These are phyloP conservation scores for Cnidoscolus chayamansa DNA, from an alignment of 441 rosid genomes.

Conservation along the genomic window DNA sequence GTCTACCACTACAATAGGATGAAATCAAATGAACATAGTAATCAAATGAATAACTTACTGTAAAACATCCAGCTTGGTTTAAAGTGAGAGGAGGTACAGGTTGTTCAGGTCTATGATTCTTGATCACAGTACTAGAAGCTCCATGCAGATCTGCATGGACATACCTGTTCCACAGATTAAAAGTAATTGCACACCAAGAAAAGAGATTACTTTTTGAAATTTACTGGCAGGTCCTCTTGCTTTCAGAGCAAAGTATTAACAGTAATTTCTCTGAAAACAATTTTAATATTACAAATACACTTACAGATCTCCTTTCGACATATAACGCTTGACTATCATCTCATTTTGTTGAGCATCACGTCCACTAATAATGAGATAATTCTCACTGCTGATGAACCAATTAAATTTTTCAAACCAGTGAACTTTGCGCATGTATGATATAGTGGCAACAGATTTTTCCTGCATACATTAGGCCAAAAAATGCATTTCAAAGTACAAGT, in stretches of 20 bases:
- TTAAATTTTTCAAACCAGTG: constrained; percentile 99
- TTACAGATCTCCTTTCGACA: constrained; percentile 99
- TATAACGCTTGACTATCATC: constrained; percentile 95
- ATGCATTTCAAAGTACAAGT: neutral
- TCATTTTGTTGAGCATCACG: constrained; percentile 98
- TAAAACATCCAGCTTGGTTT: constrained; percentile 96
- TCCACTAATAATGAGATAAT: constrained; percentile 88
- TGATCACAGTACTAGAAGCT: constrained; percentile 95
- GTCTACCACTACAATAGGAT: constrained; percentile 8
- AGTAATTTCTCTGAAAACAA: neutral
- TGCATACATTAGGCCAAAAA: constrained; percentile 32
- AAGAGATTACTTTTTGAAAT: neutral
- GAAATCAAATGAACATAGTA: neutral
- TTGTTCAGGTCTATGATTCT: constrained; percentile 90
- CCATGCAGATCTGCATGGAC: constrained; percentile 97
- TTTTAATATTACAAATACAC: constrained; percentile 30
- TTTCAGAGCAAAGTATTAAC: neutral
- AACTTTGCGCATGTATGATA: constrained; percentile 91
- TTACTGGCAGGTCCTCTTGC: neutral
- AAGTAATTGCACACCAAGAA: neutral
- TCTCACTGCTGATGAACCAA: constrained; percentile 97
- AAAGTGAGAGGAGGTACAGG: constrained; percentile 87
- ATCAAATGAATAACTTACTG: constrained; percentile 42
- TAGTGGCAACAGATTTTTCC: constrained; percentile 88
- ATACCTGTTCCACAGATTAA: constrained; percentile 52